Evolutionary conservation across 768 basidiomycete genomes (phyloP).

Genomic region (Leucosporidium creatinivorum): DNA sequence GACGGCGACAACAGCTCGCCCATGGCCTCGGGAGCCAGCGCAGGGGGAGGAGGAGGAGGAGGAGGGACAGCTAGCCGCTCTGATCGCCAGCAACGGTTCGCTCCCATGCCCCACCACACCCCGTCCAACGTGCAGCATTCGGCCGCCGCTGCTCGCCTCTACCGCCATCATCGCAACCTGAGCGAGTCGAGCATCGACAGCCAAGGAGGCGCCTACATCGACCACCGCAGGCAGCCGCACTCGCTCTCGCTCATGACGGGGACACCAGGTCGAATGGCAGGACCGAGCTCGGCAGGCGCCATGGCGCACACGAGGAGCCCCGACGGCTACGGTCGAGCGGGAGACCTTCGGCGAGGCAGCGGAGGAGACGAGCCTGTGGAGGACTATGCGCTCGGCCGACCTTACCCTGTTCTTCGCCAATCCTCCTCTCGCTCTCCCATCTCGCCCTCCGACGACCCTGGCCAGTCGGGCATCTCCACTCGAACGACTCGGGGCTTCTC

Average conservation of each 20-base stretch:
- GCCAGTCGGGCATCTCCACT: background rate
- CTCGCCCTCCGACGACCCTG: too few species aligned
- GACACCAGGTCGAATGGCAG: background rate
- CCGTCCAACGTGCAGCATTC: constrained; percentile 6
- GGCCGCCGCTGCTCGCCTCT: constrained; percentile 30
- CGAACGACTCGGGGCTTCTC: constrained; percentile 5
- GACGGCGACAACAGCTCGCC: constrained; percentile 5
- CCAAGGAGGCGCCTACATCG: constrained; percentile 37
- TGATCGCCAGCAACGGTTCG: background rate
- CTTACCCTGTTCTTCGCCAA: background rate
- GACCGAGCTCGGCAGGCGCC: constrained; percentile 1
- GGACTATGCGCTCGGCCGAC: constrained; percentile 9
- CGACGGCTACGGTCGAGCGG: background rate
- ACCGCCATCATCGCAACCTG: constrained; percentile 36
- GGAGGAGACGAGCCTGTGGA: constrained; percentile 10
- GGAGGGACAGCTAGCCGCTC: background rate
- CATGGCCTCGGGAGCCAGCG: background rate
- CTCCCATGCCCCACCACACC: constrained; percentile 1
- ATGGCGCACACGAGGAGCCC: background rate
- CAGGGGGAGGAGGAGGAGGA: constrained; percentile 2
- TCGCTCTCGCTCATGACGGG: constrained; percentile 24
- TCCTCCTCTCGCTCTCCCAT: background rate
- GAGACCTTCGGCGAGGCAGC: constrained; percentile 4
- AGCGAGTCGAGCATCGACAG: constrained; percentile 38
- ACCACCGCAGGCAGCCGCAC: constrained; percentile 35